Conservation (phyloP, 352 stramenopile genomes). For the Globisporangium nagaii region DNA sequence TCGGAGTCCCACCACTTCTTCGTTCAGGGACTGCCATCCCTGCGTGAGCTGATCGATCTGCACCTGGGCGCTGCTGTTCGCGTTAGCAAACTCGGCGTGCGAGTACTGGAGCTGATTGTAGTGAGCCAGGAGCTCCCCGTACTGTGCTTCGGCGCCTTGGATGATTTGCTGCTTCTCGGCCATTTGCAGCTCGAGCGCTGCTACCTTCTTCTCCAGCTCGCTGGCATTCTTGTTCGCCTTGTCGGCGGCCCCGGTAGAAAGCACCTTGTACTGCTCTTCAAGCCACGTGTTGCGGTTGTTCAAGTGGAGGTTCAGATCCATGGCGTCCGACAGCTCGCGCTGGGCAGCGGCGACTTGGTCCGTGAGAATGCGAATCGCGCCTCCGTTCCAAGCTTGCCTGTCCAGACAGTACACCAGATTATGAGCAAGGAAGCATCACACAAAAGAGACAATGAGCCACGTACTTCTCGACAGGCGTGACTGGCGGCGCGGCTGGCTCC, state of each 20-base stretch:
- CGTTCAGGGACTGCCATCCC: constrained; percentile 25
- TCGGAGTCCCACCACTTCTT: constrained; percentile 6
- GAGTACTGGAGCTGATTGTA: constrained; percentile 7
- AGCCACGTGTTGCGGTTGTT: constrained; percentile 77
- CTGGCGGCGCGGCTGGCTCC: not conserved
- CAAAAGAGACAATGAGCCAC: constrained; percentile 1
- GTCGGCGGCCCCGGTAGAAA: constrained; percentile 23
- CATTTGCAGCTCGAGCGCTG: constrained; percentile 20
- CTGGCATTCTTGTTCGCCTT: constrained; percentile 16
- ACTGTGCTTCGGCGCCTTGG: constrained; percentile 18
- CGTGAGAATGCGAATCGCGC: constrained; percentile 56
- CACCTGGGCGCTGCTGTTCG: constrained; percentile 7
- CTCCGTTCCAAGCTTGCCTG: constrained; percentile 36
- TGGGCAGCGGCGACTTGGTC: constrained; percentile 68
- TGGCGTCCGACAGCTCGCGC: constrained; percentile 71
- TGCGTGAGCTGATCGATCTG: constrained; percentile 6
- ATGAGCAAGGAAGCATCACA: not conserved
- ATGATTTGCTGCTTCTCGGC: not conserved
- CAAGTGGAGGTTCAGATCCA: constrained; percentile 78
- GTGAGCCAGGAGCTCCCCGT: constrained; percentile 17
- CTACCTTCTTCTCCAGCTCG: constrained; percentile 21
- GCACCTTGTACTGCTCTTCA: constrained; percentile 59
- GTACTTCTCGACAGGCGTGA: constrained; percentile 26
- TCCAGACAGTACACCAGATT: not conserved
- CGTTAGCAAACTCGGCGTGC: not conserved